phyloP scores from a whole-genome alignment of 2,329 filamentous ascomycete species.

The Stenocarpella maydis region DNA sequence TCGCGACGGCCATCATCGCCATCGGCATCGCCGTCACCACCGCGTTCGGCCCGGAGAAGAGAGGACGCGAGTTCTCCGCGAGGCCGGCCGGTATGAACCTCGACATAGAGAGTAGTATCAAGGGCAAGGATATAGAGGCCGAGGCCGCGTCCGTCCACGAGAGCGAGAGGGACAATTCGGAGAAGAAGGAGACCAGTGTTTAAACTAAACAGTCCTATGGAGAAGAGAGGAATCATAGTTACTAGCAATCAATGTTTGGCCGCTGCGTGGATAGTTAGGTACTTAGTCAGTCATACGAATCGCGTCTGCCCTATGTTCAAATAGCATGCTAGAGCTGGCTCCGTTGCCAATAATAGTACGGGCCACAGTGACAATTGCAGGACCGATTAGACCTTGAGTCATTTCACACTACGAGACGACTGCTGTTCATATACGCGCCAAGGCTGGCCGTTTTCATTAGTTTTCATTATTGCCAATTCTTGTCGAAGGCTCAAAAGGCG shows the following conservation, averaged over 20 bases:
- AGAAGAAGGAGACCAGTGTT: constrained; percentile 24
- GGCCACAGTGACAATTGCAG: not conserved
- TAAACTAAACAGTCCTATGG: not conserved
- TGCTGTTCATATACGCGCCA: not conserved
- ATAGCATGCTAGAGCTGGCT: not conserved
- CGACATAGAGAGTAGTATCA: constrained; percentile 39
- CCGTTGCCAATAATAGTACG: not conserved
- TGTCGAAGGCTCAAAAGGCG: too few relatives aligned
- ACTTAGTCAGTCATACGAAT: not conserved
- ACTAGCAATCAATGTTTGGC: not conserved
- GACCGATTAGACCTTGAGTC: not conserved
- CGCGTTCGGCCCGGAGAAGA: constrained; percentile 77
- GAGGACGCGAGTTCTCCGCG: constrained; percentile 74
- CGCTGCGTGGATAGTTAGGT: not conserved
- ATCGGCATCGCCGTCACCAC: constrained; percentile 73
- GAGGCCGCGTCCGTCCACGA: constrained; percentile 18
- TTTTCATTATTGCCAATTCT: not conserved
- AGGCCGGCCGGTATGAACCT: constrained; percentile 56
- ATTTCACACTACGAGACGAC: not conserved
- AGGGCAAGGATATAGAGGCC: constrained; percentile 33
- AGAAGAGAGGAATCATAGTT: not conserved
- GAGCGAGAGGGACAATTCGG: constrained; percentile 7
- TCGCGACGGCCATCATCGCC: constrained; percentile 80
- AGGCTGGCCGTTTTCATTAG: too few relatives aligned
- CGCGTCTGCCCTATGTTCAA: not conserved